Base-by-base conservation (phyloP, 495 filamentous ascomycete species). In the Penicillium coprophilum region DNA sequence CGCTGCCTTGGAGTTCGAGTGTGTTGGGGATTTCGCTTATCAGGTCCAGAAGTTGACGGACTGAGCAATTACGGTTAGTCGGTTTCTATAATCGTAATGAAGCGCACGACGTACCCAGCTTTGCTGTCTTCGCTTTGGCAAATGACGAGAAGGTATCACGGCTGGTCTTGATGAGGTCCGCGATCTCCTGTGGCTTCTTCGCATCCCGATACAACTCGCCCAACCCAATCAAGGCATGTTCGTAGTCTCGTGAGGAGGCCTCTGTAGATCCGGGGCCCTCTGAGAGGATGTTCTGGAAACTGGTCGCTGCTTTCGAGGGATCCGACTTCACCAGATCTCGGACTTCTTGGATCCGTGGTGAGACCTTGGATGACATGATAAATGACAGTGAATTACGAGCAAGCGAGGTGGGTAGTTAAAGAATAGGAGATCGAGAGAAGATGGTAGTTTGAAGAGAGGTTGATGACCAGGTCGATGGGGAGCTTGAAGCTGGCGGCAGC, bases 111-210 rank as follows among this genome's bases (percentile, higher is more conserved):
- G 65, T 85, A 97, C 94, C 92, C 54, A 99, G 80, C 77, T 99
- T 99, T 39, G 94, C 90, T 20, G 94, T 97, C 85, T 99, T 99
- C 59, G 94, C 95, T 78, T 97, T 96, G 56, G 94, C 93, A 69
- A 97, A 97, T 59, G 89, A 91, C 47, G 92, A 96, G 57, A 99
- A 84, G 23, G 91, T 87, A 62, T 90, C 88, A 62, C 93, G 85
- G 70, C 92, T 96, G 66, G 88, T 87, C 61, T 86, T 91, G 60
- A 99, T 88, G 63, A 99, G 83, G 59, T 91, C 88, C 47, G 94
- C 90, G 47, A 99, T 88, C 70, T 94, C 92, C 63, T 92, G 73
- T 62, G 89, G 77, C 74, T 91, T 90, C 76, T 90, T 92, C 68
- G 88, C 84, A 78, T 97, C 91, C 57, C 92, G 86, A 69, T 96